Conservation (phyloP, 2,329 filamentous ascomycete species). For the Leptosphaerulina australis region DNA sequence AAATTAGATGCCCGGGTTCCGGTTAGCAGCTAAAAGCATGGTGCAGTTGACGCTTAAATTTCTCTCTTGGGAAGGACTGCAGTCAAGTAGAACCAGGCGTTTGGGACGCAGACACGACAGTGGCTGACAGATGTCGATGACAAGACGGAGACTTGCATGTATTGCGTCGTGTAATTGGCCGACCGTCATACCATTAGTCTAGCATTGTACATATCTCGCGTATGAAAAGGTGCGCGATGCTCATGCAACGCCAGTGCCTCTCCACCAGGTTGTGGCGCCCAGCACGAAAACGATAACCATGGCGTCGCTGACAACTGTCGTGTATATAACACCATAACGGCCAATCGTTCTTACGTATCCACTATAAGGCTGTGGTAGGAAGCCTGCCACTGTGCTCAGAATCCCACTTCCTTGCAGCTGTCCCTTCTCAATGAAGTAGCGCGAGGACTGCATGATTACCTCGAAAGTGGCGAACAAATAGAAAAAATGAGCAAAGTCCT, state of each 20-base stretch:
- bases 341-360: slow-evolving; percentile 66
- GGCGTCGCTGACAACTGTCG: slow-evolving; percentile 74
- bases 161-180: background rate
- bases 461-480: slow-evolving; percentile 82
- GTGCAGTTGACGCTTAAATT: slow-evolving; percentile 2
- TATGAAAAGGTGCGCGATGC: background rate
- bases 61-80: background rate
- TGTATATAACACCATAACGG: slow-evolving; percentile 73
- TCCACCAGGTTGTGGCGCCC: slow-evolving; percentile 62
- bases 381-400: slow-evolving; percentile 66
- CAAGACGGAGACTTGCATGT: background rate
- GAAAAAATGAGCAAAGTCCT: slow-evolving; percentile 66
- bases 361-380: slow-evolving; percentile 69
- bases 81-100: slow-evolving; percentile 7
- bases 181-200: slow-evolving; percentile 16
- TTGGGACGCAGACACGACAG: slow-evolving; percentile 7
- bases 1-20: background rate
- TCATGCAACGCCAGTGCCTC: slow-evolving; percentile 43
- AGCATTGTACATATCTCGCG: slow-evolving; percentile 5
- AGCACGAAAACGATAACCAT: slow-evolving; percentile 78
- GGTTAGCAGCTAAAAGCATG: background rate
- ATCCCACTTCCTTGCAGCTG: slow-evolving; percentile 64
- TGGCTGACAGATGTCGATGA: background rate
- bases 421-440: slow-evolving; percentile 72
- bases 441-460: slow-evolving; percentile 71